Base-by-base conservation (phyloP, 169 alveolate genomes). In the Plasmodium coatneyi region DNA sequence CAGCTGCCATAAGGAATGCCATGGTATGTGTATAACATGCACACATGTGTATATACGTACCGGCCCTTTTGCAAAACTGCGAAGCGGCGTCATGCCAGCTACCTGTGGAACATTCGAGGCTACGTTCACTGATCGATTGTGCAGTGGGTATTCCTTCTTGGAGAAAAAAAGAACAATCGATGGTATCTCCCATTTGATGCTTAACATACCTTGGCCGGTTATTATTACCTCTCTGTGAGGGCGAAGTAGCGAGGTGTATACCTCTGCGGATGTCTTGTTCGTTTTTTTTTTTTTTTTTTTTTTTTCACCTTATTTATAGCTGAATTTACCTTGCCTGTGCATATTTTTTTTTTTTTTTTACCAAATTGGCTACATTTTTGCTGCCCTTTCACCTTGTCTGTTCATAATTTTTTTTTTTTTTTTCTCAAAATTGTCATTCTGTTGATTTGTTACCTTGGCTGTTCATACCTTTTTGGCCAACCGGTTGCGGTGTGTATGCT, bases 321-420 rank as follows among this genome's bases (percentile, higher is more conserved):
- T 5, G 76, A 19, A 66, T 66, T 66, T 66, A 66, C 76, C 76
- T 66, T 66, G 3, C 76, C 76, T 66, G 76, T 66, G 76, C 32
- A 66, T 66, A 66, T 66, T 66, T 19, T 66, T 66, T 66, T 66
- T 66, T 66, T 66, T 66, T 66, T 66, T 66, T 66, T 66, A 49
- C 60, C 60, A 14, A 49, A 49, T 49, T 49, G 25, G 60, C 60
- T 25, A n/a, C 0, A 25, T 66, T 66, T 66, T 22, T 66, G 2
- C 36, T 28, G 30, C 76, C 76, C 76, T 66, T 66, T 66, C 22
- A 25, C n/a, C 36, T 66, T 66, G 30, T 28, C 36, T 22, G 30
- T 66, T 66, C 41, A 25, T 66, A 25, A 7, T 19, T 60, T 60
- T 60, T 60, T 60, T 66, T 66, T 66, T 66, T 66, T 66, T 66